A percentile compares a stretch with the other conserved stretches of the same genome.
Conservation (phyloP, 129 eudicot genomes). For the Centrapalus pauciflorus region DNA sequence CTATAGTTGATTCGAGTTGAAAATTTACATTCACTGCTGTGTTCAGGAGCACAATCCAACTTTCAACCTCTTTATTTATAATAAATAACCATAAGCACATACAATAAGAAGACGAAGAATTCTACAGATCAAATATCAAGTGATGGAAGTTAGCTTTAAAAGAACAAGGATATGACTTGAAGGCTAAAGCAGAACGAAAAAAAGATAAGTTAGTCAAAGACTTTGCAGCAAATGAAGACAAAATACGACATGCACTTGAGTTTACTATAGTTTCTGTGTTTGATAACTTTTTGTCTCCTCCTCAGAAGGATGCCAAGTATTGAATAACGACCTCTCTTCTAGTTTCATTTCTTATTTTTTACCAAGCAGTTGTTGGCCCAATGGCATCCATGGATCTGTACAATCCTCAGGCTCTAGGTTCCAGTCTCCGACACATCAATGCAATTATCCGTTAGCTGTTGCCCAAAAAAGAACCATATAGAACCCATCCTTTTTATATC, state of each 20-base stretch:
- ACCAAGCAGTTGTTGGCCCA: neutral
- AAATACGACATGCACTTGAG: neutral
- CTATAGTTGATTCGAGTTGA: constrained; percentile 1
- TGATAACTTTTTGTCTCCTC: neutral
- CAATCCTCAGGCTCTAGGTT: neutral
- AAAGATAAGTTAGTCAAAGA: constrained; percentile 6
- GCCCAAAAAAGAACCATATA: neutral
- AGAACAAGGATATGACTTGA: constrained; percentile 1
- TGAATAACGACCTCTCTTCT: neutral
- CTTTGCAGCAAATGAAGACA: neutral
- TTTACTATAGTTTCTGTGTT: neutral
- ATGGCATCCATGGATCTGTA: neutral
- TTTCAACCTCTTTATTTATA: neutral
- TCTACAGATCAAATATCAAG: neutral
- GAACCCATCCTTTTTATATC: neutral
- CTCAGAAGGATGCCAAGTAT: neutral
- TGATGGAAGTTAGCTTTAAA: neutral
- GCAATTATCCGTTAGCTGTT: neutral
- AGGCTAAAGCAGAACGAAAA: constrained; percentile 12
- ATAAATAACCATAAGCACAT: neutral
- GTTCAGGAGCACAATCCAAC: neutral
- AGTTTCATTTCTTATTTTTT: neutral
- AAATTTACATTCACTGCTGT: neutral
- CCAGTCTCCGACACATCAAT: neutral
- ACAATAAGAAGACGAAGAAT: neutral